These are phyloP conservation scores for Diaporthe citri DNA, from an alignment of 2,329 filamentous ascomycete genomes.

Conservation along the genomic window DNA sequence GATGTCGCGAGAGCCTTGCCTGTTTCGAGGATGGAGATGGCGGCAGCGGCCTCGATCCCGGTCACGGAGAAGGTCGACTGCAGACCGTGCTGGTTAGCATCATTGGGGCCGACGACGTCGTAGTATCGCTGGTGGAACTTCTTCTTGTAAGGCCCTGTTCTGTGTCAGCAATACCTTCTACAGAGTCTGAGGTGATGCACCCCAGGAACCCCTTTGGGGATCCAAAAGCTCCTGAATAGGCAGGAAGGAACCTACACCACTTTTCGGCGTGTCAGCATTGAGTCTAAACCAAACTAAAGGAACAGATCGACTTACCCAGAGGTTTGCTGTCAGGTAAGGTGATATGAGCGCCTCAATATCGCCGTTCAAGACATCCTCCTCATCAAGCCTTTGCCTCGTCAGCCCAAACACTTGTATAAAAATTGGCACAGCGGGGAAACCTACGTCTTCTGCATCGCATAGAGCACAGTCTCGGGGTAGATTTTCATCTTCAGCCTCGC, in stretches of 20 bases:
- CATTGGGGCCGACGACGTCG: conserved; percentile 56
- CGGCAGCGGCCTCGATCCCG: conserved; percentile 55
- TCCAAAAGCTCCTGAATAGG: not conserved
- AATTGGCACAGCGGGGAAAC: conserved; percentile 39
- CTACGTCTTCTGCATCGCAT: conserved; percentile 62
- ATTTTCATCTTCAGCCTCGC: conserved; percentile 62
- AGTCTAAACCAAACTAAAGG: not conserved
- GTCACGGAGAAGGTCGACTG: conserved; percentile 66
- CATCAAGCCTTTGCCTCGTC: conserved; percentile 52
- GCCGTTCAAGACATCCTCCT: conserved; percentile 61
- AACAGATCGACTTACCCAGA: conserved; percentile 56
- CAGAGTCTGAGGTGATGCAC: not conserved
- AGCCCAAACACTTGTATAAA: conserved; percentile 27
- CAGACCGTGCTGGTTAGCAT: conserved; percentile 60
- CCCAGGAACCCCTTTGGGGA: too few species aligned
- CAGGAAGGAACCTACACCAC: not conserved
- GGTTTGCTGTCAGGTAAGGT: conserved; percentile 64
- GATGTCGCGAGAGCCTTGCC: conserved; percentile 61
- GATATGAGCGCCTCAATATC: conserved; percentile 64
- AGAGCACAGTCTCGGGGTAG: conserved; percentile 65
- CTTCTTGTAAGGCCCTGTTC: conserved; percentile 60
- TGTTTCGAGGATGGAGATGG: conserved; percentile 57
- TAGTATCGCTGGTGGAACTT: conserved; percentile 68
- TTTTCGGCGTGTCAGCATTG: not conserved
- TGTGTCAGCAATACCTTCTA: conserved; percentile 33